phyloP scores from a whole-genome alignment of 768 basidiomycete genomes.

The Russula olivacea region DNA sequence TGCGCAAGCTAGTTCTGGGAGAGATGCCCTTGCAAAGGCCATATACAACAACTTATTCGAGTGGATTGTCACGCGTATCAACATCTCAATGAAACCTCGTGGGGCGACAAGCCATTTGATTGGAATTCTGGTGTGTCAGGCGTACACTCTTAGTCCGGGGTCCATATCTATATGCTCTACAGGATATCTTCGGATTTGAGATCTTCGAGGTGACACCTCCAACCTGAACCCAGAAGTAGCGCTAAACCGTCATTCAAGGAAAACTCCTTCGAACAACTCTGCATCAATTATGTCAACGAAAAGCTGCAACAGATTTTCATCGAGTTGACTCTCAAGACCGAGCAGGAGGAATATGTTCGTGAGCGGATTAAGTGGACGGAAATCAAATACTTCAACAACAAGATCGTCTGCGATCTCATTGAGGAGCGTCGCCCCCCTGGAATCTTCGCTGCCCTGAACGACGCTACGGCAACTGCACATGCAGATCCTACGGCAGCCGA shows the following conservation, averaged over 20 bases:
- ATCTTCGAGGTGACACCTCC: conserved; percentile 72
- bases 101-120: conserved; percentile 70
- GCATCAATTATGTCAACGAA: conserved; percentile 99
- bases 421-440: conserved; percentile 96
- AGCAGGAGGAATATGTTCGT: conserved; percentile 97
- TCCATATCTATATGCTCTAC: conserved; percentile 6
- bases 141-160: neutral
- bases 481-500: conserved; percentile 96
- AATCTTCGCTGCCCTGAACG: conserved; percentile 95
- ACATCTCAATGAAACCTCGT: conserved; percentile 92
- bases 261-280: conserved; percentile 95
- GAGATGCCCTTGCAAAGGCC: conserved; percentile 91
- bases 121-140: conserved; percentile 70
- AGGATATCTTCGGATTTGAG: conserved; percentile 99
- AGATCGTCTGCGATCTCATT: conserved; percentile 96
- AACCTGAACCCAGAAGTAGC: neutral
- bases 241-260: conserved; percentile 45
- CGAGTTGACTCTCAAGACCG: conserved; percentile 95
- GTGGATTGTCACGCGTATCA: conserved; percentile 97
- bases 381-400: conserved; percentile 98
- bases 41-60: conserved; percentile 99
- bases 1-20: conserved; percentile 79
- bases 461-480: conserved; percentile 98
- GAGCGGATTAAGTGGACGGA: conserved; percentile 99
- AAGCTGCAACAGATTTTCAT: conserved; percentile 99